phyloP scores from a whole-genome alignment of 768 basidiomycete species.

The Rhodotorula graminis region DNA sequence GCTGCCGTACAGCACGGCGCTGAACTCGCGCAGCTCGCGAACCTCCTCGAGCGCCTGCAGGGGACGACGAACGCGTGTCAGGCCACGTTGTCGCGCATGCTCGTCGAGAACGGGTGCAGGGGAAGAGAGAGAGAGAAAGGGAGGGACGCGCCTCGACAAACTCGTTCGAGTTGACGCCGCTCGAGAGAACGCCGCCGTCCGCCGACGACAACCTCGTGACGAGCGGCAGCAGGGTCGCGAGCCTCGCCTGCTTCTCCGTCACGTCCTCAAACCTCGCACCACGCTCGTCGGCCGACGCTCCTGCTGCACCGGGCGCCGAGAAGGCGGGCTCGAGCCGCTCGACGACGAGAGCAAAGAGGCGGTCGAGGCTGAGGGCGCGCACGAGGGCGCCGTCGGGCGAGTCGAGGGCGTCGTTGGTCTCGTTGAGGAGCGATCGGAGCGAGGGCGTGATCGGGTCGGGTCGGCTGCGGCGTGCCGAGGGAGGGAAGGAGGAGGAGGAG shows the following conservation, averaged over 20 bases:
- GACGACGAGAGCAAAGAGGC: constrained; percentile 62
- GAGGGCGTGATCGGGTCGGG: constrained; percentile 47
- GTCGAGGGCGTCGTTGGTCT: constrained; percentile 61
- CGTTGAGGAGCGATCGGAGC: constrained; percentile 62
- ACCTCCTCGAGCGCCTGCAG: constrained; percentile 59
- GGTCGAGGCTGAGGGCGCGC: constrained; percentile 67
- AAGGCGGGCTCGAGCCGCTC: constrained; percentile 55
- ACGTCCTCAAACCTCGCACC: constrained; percentile 36
- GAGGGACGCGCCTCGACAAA: constrained; percentile 62
- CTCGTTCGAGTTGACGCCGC: constrained; percentile 53
- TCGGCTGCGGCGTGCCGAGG: neutral
- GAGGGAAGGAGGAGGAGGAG: constrained; percentile 52
- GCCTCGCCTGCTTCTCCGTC: constrained; percentile 53
- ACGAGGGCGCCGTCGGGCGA: constrained; percentile 68
- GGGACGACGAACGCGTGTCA: neutral
- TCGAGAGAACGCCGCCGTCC: neutral
- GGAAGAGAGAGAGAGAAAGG: neutral
- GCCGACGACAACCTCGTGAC: constrained; percentile 61
- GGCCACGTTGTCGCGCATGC: neutral
- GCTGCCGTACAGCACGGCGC: constrained; percentile 67
- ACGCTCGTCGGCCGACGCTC: constrained; percentile 27
- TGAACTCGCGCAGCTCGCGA: constrained; percentile 63
- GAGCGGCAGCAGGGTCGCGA: constrained; percentile 76
- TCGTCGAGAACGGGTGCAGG: too few species aligned
- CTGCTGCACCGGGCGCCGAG: constrained; percentile 24